Base-by-base conservation (phyloP, 2,329 filamentous ascomycete genomes). In the Mollisiaceae sp. region DNA sequence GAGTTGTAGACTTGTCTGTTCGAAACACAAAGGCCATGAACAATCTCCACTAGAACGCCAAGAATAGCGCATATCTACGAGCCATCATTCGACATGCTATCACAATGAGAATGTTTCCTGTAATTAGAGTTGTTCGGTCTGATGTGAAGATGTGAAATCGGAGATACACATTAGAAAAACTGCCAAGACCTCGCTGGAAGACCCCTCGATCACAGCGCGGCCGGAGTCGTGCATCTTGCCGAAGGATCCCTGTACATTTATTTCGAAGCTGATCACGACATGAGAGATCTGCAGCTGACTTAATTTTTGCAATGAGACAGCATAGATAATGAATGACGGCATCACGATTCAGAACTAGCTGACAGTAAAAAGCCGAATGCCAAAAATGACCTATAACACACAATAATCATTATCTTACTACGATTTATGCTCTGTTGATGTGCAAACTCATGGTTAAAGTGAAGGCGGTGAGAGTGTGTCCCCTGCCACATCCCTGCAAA, bases 171-270 rank as follows among this genome's bases (percentile, higher is more conserved):
- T 38, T 38, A 15, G 54, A 56, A 27, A 36, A 56, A 56, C 32
- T 18, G 20, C 47, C 9, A 12, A 52, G 47, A 12, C 9, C 20
- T n/a, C 18, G 14, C n/a, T 27, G 36, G 32, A 2, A 22, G 50
- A n/a, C 27, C 54, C 27, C 18, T n/a, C 27, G 27, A 56, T 38
- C 9, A 32, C 24, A n/a, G n/a, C n/a, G n/a, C n/a, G 20, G 14
- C 6, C 54, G 36, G 54, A 32, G 27, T 32, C 27, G 32, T 14
- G 8, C 54, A 38, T 52, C 11, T 12, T 27, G 54, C 54, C 27
- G 54, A 56, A 20, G 14, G 22, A 55, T 38, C 54, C 54, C 32
- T 56, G 54, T 56, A 32, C 50, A 55, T 36, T 11, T 32, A 32
- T 32, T 20, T 27, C 50, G 50, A 27, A 6, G 43, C 47, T 52